Percentiles rank a stretch among this genome's conserved stretches.
These are phyloP conservation scores for Agaricus subrufescens DNA, from an alignment of 768 basidiomycete genomes.

Conservation along the genomic window DNA sequence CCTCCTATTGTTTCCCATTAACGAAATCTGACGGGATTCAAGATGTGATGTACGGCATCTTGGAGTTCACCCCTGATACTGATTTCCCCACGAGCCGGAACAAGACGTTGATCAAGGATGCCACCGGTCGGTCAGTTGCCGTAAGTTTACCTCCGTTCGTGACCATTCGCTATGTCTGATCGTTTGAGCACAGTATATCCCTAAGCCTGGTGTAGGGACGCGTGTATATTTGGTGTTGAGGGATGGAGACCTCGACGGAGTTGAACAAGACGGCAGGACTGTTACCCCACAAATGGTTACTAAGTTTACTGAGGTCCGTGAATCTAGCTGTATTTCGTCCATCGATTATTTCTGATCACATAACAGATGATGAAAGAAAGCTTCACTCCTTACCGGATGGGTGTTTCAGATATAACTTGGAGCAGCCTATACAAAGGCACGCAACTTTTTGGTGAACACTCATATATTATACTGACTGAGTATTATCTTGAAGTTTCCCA, in stretches of 20 bases:
- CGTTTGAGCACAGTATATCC: neutral
- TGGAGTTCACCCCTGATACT: neutral
- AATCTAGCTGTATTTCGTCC: neutral
- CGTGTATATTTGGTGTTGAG: neutral
- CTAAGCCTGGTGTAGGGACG: neutral
- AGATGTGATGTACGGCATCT: neutral
- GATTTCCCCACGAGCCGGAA: neutral
- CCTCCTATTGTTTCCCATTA: neutral
- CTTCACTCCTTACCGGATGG: neutral
- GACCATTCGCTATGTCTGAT: neutral
- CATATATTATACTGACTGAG: slow-evolving; percentile 14
- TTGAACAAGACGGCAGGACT: neutral
- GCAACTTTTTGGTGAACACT: no score
- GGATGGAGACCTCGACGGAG: neutral
- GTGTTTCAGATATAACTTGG: slow-evolving; percentile 5
- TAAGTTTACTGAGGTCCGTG: neutral
- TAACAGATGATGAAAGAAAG: neutral
- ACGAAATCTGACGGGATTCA: neutral
- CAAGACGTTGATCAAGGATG: neutral
- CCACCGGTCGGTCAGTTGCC: neutral
- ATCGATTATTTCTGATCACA: neutral
- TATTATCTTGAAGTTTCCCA: slow-evolving; percentile 6
- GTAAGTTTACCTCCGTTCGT: neutral
- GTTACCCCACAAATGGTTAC: no score
- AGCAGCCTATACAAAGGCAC: neutral